Evolutionary conservation across 2,329 filamentous ascomycete species (phyloP), one percentile per base, ranked within the genome.

Genomic region (Boeremia lycopersici): DNA sequence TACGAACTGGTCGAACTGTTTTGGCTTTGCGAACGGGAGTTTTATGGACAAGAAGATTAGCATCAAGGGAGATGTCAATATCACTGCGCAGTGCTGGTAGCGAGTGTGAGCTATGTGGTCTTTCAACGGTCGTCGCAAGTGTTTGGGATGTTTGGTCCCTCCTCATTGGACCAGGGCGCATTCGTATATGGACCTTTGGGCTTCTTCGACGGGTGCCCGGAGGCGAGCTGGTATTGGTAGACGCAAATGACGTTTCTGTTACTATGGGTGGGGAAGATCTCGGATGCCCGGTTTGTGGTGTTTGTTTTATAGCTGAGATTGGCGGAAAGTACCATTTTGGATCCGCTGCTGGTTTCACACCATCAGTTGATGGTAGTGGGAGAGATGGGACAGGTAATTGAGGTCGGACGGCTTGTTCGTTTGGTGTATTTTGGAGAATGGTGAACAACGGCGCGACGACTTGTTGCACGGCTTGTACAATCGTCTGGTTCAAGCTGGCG

Each of bases 291-390:
- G 6, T 36, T 17, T 12, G 35, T 39, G 23, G 30, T 1, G 17
- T 17, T 9, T 42, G 23, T 23, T 28, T 36, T 6, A 17, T 26
- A 30, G 28, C 36, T 15, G 35, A 42, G 4, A 56, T 56, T 10
- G 66, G 63, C 9, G 67, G 65, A 34, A 64, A 68, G 26, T 60
- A 68, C 64, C 67, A 69, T 38, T 65, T 69, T 2, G 70, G 65
- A 31, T 70, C 67, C 11, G 60, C 66, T 10, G 65, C 64, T 29
- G 70, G 65, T 25, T 57, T 57, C 17, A 68, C 44, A 8, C 51
- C 60, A 25, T 62, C 59, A 23, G 9, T 34, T 13, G 45, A 42
- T 6, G 51, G 41, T 13, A 35, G 26, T 3, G 60, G 56, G 23
- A 45, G 61, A 8, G 55, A 35, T 17, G 57, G 51, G 4, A 34